Conservation (phyloP, 2,329 filamentous ascomycete genomes). For the Sarocladium brachiariae region DNA sequence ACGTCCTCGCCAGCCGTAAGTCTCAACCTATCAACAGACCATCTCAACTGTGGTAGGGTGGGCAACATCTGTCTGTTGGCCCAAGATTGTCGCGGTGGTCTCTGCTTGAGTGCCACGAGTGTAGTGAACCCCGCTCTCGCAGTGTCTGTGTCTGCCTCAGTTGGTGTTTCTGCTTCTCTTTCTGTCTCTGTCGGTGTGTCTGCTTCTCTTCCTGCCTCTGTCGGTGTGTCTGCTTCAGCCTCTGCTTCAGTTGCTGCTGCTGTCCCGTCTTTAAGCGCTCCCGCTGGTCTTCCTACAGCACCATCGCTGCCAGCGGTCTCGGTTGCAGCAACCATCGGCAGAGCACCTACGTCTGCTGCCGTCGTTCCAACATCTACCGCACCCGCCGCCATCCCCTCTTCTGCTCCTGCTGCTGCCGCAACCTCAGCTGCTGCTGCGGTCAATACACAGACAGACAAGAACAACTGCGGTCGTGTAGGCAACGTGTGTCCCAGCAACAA, state of each 20-base stretch:
- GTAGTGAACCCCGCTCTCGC: not conserved
- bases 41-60: not conserved
- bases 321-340: not conserved
- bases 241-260: not conserved
- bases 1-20: not conserved
- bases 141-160: not conserved
- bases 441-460: constrained; percentile 4
- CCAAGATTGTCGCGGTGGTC: not conserved
- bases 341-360: not conserved
- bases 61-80: not conserved
- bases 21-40: not conserved
- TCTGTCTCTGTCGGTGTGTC: not conserved
- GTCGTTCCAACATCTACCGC: not conserved
- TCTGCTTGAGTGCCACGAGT: not conserved
- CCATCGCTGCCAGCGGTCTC: no score
- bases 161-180: not conserved
- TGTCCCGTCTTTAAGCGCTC: no score
- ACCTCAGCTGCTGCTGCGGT: not conserved
- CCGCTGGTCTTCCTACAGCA: no score
- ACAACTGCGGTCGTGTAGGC: not conserved
- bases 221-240: not conserved
- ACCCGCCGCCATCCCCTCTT: not conserved
- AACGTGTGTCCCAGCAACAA: not conserved
- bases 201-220: not conserved
- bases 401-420: not conserved